Evolutionary conservation across 148 eudicot species (phyloP).

Genomic region (Chenopodium suecicum): DNA sequence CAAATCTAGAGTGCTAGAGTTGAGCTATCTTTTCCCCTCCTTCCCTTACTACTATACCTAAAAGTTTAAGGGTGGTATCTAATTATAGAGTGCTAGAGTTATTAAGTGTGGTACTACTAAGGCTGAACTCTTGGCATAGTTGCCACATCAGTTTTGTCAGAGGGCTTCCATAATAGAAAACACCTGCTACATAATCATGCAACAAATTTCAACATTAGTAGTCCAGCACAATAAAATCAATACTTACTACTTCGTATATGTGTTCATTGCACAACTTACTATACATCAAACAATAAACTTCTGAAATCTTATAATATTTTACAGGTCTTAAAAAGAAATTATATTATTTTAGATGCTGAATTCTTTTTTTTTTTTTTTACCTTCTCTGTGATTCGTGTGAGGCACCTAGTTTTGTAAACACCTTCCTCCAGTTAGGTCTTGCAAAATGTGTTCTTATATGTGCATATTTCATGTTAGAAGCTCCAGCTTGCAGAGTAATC

Average conservation of each 20-base stretch:
- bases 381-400: conserved; percentile 51
- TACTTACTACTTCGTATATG: background rate
- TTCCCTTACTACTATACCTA: too few relatives aligned
- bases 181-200: conserved; percentile 48
- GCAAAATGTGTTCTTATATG: conserved; percentile 96
- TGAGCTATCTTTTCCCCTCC: too few relatives aligned
- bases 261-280: too few relatives aligned
- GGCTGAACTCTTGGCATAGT: conserved; percentile 80
- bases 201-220: background rate
- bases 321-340: background rate
- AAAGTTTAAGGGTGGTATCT: too few relatives aligned
- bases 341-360: background rate
- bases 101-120: conserved; percentile 47
- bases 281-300: too few relatives aligned
- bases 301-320: too few relatives aligned
- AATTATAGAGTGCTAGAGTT: too few relatives aligned
- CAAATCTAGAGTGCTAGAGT: too few relatives aligned
- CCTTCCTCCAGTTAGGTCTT: conserved; percentile 98
- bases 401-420: conserved; percentile 52
- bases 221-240: background rate
- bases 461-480: conserved; percentile 7
- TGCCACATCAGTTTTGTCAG: conserved; percentile 55
- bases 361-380: conserved; percentile 23
- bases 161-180: conserved; percentile 93
- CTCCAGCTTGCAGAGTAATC: background rate